These are phyloP conservation scores for Aphanocladium album DNA, from an alignment of 2,329 filamentous ascomycete genomes.

Conservation along the genomic window DNA sequence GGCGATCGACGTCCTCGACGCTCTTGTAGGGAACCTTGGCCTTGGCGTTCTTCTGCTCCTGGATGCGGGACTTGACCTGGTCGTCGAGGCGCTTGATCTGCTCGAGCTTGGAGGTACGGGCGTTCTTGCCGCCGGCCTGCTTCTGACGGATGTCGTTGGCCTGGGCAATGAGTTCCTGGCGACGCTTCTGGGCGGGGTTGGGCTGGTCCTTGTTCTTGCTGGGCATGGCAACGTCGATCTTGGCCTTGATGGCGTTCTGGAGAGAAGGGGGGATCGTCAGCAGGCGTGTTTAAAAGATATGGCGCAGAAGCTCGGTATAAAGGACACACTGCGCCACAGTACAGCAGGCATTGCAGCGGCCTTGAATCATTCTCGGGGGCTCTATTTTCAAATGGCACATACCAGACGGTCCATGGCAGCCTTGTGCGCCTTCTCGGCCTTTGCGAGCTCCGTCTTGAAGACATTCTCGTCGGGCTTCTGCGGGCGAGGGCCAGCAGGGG, in stretches of 20 bases:
- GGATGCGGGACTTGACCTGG: conserved; percentile 76
- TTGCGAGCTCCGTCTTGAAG: conserved; percentile 73
- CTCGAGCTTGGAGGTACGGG: conserved; percentile 72
- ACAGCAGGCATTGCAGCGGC: background rate
- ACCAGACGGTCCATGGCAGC: conserved; percentile 60
- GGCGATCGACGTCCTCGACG: conserved; percentile 77
- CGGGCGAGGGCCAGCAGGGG: conserved; percentile 52
- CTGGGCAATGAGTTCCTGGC: conserved; percentile 78
- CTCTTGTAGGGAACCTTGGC: conserved; percentile 80
- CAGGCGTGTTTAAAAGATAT: conserved; percentile 10
- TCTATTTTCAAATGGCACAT: conserved; percentile 17
- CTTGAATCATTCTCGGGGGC: background rate
- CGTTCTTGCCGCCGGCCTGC: conserved; percentile 82
- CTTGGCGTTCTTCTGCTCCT: conserved; percentile 81
- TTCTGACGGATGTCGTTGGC: conserved; percentile 79
- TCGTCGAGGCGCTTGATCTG: conserved; percentile 91
- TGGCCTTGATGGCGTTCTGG: conserved; percentile 83
- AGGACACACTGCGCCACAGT: background rate
- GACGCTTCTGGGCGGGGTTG: conserved; percentile 73
- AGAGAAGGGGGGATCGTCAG: conserved; percentile 16
- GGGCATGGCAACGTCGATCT: conserved; percentile 77
- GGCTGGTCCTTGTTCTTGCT: conserved; percentile 72
- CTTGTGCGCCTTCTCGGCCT: conserved; percentile 83
- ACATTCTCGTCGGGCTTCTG: conserved; percentile 81
- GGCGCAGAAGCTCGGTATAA: background rate